These are phyloP conservation scores for Leptographium flavum DNA, from an alignment of 2,329 filamentous ascomycete species.

Conservation along the genomic window DNA sequence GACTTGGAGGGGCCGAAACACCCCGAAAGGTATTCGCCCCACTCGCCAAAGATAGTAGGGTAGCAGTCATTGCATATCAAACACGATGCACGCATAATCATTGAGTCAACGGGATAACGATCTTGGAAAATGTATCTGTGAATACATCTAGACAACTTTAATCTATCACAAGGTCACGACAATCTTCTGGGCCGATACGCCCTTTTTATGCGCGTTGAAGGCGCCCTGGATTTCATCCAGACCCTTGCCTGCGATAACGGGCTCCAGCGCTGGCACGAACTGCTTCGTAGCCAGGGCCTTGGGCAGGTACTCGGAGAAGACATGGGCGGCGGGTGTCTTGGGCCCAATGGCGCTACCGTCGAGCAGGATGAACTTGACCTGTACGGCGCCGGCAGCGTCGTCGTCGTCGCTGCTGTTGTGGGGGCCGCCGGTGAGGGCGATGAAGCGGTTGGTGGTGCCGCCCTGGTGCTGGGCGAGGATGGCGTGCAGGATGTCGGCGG, in stretches of 20 bases:
- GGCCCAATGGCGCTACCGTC: neutral
- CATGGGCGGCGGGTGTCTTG: neutral
- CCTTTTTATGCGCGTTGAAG: neutral
- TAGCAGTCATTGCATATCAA: no score
- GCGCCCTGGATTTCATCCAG: neutral
- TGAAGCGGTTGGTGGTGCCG: neutral
- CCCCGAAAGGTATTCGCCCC: no score
- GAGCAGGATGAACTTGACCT: neutral
- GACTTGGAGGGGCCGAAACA: no score
- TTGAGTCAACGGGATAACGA: no score
- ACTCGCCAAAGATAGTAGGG: no score
- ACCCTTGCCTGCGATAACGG: neutral
- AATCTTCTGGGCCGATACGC: neutral
- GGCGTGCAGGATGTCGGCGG: neutral
- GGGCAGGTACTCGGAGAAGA: neutral
- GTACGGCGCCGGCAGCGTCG: neutral
- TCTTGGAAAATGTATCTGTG: no score
- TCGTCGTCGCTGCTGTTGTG: neutral
- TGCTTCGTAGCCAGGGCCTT: neutral
- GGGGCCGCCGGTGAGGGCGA: neutral
- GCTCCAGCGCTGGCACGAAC: slow-evolving; percentile 1
- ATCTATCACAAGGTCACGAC: neutral
- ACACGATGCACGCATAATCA: no score
- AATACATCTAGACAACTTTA: no score
- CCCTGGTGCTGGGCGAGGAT: neutral